Evolutionary conservation across 306 rosid genomes (phyloP), one percentile per base, ranked within the genome.

Genomic region (Clitoria ternatea): DNA sequence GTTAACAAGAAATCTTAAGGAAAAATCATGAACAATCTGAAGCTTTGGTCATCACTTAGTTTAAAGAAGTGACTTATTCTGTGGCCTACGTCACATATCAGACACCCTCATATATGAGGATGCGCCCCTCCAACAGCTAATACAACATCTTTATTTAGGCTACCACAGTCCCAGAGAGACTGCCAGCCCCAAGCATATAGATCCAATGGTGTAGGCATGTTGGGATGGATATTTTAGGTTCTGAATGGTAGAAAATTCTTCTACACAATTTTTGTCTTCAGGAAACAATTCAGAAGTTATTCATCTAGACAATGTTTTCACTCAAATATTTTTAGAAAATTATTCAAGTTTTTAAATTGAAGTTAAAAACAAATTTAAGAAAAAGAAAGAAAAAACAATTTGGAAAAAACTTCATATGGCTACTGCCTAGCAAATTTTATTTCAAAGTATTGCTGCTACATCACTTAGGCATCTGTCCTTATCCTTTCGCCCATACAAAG

Each of bases 361-460:
- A 35, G 50, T 20, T 4, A 40, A 22, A 39, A 33, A 9, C 61
- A 27, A 13, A n/a, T 27, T 32, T 57, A 15, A 18, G 36, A 18
- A 61, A 36, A 0, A 14, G 19, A 60, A 35, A 18, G 19, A 24
- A 17, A 32, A 57, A 61, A 12, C 33, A 61, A 40, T 40, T 7
- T 44, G 13, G 42, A 42, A 24, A 13, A 64, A 20, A 39, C 24
- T 15, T n/a, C n/a, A n/a, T n/a, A n/a, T n/a, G n/a, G n/a, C 24
- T 47, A 30, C 30, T 67, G 15, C 8, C 42, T 45, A 14, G 59
- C 19, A 18, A 48, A 67, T 36, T 49, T 47, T 49, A 67, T 40
- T 24, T 52, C 43, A 65, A 37, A 73, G 60, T 71, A 59, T 45
- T 15, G 72, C 63, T 63, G 48, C 56, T 17, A 40, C 69, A 63